phyloP scores from a whole-genome alignment of 441 rosid species.

The Gossypium schwendimanii region DNA sequence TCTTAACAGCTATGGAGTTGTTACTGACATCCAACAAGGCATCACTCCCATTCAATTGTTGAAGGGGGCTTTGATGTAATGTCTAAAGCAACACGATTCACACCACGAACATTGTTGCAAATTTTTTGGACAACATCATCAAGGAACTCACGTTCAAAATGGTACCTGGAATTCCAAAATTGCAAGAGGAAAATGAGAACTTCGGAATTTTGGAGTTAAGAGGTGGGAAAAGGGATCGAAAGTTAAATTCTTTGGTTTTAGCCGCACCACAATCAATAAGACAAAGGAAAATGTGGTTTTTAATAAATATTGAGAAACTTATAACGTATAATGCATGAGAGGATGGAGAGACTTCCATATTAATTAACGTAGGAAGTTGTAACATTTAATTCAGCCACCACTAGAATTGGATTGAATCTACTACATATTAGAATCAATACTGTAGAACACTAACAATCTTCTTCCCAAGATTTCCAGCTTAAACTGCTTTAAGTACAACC shows the following conservation, averaged over 20 bases:
- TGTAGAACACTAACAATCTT: not conserved
- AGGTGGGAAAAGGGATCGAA: not conserved
- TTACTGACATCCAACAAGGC: constrained; percentile 10
- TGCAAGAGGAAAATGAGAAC: no score
- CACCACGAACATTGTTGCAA: constrained; percentile 81
- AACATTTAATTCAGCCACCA: no score
- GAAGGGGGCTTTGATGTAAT: constrained; percentile 96
- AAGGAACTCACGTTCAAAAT: constrained; percentile 81
- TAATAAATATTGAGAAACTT: no score
- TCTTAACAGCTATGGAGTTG: constrained; percentile 1
- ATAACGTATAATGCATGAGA: not conserved
- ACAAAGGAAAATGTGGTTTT: not conserved
- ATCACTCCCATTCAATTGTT: constrained; percentile 90
- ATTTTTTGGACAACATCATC: constrained; percentile 70
- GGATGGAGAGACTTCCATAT: not conserved
- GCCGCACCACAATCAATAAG: not conserved
- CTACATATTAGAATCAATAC: not conserved
- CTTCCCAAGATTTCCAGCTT: not conserved
- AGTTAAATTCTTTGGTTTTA: not conserved
- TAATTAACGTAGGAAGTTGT: no score
- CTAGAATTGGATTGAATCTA: no score
- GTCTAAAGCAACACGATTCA: constrained; percentile 86
- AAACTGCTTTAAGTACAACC: not conserved
- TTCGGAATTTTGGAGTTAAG: no score
- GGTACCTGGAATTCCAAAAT: constrained; percentile 27